phyloP scores from a whole-genome alignment of 1,139 yeast species.

The Kurtzmaniella quercitrusa region DNA sequence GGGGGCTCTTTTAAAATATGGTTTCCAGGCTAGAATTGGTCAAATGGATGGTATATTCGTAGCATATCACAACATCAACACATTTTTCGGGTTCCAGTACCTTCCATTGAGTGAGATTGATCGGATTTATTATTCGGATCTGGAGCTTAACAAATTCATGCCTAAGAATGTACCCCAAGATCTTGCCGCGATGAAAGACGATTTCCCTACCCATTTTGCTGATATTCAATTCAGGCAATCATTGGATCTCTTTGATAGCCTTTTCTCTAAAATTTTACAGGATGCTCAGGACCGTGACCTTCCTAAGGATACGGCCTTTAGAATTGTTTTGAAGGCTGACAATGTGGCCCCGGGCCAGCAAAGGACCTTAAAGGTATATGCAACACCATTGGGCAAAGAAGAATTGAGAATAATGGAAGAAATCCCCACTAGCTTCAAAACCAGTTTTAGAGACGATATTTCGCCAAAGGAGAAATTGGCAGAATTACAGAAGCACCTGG shows the following conservation, averaged over 20 bases:
- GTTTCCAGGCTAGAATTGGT: constrained; percentile 90
- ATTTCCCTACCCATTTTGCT: constrained; percentile 53
- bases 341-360: constrained; percentile 15
- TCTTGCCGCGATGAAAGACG: constrained; percentile 23
- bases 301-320: constrained; percentile 19
- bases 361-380: constrained; percentile 25
- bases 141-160: constrained; percentile 28
- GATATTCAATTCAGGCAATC: constrained; percentile 69
- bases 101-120: constrained; percentile 74
- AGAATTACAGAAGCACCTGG: constrained; percentile 17
- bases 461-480: constrained; percentile 15
- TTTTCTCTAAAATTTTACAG: constrained; percentile 39
- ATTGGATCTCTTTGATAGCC: constrained; percentile 49
- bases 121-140: constrained; percentile 27
- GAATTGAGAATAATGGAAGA: constrained; percentile 23
- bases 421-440: constrained; percentile 20
- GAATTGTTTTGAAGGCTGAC: constrained; percentile 26
- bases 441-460: constrained; percentile 21
- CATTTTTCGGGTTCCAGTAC: constrained; percentile 88
- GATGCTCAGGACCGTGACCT: constrained; percentile 21
- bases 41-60: constrained; percentile 95
- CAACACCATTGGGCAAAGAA: constrained; percentile 27
- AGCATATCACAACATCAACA: constrained; percentile 81
- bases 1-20: constrained; percentile 73
- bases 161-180: constrained; percentile 11